Conservation (phyloP, 805 yeast species). For the Ogataea nonfermentans region DNA sequence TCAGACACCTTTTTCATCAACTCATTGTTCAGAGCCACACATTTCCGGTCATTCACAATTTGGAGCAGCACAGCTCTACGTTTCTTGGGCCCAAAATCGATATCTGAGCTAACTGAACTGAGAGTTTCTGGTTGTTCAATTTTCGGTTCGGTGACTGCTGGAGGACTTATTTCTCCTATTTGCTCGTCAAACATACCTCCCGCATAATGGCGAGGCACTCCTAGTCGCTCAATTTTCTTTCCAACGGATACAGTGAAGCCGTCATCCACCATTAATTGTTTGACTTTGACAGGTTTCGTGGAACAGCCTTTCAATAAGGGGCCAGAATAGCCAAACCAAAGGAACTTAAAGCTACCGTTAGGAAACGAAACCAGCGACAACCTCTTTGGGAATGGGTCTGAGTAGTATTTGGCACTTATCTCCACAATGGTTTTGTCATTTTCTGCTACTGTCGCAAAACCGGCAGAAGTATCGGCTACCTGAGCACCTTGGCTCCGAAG, state of each 20-base stretch:
- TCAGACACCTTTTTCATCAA: conserved; percentile 43
- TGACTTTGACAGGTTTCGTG: conserved; percentile 6
- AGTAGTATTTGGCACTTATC: conserved; percentile 14
- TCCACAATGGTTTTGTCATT: conserved; percentile 14
- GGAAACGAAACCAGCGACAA: conserved; percentile 10
- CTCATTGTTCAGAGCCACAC: conserved; percentile 40
- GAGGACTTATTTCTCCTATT: not conserved
- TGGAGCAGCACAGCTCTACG: conserved; percentile 34
- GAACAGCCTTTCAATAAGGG: conserved; percentile 6
- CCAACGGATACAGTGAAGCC: conserved; percentile 3
- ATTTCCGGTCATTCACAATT: conserved; percentile 45
- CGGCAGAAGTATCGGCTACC: conserved; percentile 1
- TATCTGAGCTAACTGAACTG: not conserved
- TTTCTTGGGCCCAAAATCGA: conserved; percentile 30
- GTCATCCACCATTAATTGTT: conserved; percentile 12
- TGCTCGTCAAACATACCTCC: conserved; percentile 7
- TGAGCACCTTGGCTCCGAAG: conserved; percentile 30
- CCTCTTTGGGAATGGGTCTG: conserved; percentile 12
- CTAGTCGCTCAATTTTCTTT: conserved; percentile 9
- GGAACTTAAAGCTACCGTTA: conserved; percentile 8
- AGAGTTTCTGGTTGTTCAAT: not conserved
- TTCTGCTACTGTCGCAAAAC: not conserved
- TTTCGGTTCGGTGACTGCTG: conserved; percentile 5
- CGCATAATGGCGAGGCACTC: conserved; percentile 2
- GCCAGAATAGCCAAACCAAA: conserved; percentile 22